A percentile compares a stretch with the other conserved stretches of the same genome.
These are phyloP conservation scores for Ceratocystis ficicola DNA, from an alignment of 2,329 filamentous ascomycete species.

Conservation along the genomic window DNA sequence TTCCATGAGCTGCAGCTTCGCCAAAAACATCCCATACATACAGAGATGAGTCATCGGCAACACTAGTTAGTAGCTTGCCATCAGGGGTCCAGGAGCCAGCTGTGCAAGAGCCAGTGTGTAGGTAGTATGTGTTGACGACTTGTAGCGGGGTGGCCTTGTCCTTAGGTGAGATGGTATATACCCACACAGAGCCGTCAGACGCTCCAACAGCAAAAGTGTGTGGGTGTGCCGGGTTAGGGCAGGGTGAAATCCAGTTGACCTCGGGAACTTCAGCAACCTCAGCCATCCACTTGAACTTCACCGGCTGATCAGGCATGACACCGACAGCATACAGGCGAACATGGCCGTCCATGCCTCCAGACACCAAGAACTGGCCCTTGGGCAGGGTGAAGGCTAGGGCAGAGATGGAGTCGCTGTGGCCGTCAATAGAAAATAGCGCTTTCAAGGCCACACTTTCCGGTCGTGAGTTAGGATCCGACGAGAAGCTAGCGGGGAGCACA, in stretches of 20 bases:
- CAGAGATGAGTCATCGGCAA: conserved; percentile 76
- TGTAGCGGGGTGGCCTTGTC: conserved; percentile 51
- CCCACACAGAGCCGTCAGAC: conserved; percentile 86
- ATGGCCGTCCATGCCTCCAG: conserved; percentile 75
- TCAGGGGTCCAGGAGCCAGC: conserved; percentile 85
- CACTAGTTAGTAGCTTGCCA: conserved; percentile 73
- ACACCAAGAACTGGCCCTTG: conserved; percentile 70
- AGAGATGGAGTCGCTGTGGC: conserved; percentile 85
- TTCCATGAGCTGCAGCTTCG: conserved; percentile 49
- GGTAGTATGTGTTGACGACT: conserved; percentile 84
- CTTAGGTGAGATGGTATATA: conserved; percentile 69
- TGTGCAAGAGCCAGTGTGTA: conserved; percentile 75
- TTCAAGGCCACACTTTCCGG: conserved; percentile 45
- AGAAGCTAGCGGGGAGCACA: conserved; percentile 64
- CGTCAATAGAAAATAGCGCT: conserved; percentile 64
- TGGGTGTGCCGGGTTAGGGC: conserved; percentile 56
- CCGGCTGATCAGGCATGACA: conserved; percentile 36
- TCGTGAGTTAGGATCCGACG: conserved; percentile 48
- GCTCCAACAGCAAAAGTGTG: conserved; percentile 83
- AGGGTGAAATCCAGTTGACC: conserved; percentile 78
- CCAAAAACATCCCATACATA: conserved; percentile 92
- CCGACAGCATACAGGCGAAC: conserved; percentile 55
- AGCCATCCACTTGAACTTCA: conserved; percentile 50
- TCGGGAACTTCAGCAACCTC: conserved; percentile 86
- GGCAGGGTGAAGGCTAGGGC: conserved; percentile 74